Conservation (phyloP, 768 basidiomycete genomes). For the Austroboletus eburneus region DNA sequence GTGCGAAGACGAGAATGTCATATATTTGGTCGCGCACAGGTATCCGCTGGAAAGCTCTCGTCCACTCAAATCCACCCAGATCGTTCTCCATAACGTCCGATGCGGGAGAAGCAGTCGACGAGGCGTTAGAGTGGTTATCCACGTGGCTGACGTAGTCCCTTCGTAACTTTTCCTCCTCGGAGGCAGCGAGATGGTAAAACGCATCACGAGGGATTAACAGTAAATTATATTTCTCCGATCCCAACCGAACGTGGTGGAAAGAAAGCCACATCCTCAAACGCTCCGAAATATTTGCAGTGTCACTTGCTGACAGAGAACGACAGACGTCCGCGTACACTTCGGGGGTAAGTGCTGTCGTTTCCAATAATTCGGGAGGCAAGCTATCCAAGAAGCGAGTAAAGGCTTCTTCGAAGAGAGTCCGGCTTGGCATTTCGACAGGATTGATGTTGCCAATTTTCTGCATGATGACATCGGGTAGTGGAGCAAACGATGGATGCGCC, state of each 20-base stretch:
- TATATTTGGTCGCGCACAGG: slow-evolving; percentile 67
- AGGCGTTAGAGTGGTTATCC: slow-evolving; percentile 18
- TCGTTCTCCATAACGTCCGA: slow-evolving; percentile 16
- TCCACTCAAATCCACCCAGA: slow-evolving; percentile 30
- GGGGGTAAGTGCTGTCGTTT: slow-evolving; percentile 54
- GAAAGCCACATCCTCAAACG: slow-evolving; percentile 51
- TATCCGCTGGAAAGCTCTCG: slow-evolving; percentile 51
- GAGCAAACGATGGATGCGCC: slow-evolving; percentile 53
- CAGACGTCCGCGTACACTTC: slow-evolving; percentile 53
- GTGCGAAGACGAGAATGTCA: slow-evolving; percentile 63
- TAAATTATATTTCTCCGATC: slow-evolving; percentile 54
- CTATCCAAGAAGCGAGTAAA: slow-evolving; percentile 46
- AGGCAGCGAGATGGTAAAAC: slow-evolving; percentile 46
- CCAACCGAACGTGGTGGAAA: slow-evolving; percentile 58
- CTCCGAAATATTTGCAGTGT: slow-evolving; percentile 31
- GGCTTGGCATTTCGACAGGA: slow-evolving; percentile 56
- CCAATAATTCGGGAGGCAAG: slow-evolving; percentile 52
- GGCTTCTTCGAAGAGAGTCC: slow-evolving; percentile 48
- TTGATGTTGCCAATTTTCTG: slow-evolving; percentile 51
- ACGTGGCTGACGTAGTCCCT: slow-evolving; percentile 42
- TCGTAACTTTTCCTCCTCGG: slow-evolving; percentile 48
- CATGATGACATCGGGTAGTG: slow-evolving; percentile 54
- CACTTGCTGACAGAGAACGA: slow-evolving; percentile 39
- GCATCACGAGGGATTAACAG: slow-evolving; percentile 59
- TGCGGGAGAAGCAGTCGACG: slow-evolving; percentile 16